A percentile compares a stretch with the other conserved stretches of the same genome.
Evolutionary conservation across 345 rosid genomes (phyloP).

Genomic region (Populus nigra): DNA sequence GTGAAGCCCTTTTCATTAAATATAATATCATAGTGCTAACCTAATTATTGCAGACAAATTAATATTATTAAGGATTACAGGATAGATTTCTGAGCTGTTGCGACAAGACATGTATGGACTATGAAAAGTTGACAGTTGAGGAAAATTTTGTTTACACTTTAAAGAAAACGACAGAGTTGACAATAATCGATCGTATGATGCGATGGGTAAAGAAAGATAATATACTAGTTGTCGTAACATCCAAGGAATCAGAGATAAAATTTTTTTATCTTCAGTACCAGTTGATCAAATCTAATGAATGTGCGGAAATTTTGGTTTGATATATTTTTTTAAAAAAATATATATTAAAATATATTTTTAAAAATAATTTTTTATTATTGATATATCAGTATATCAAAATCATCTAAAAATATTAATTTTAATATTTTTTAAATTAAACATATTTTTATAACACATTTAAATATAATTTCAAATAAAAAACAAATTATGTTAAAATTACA

Average conservation of each 20-base stretch:
- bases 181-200: neutral
- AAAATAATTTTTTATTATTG: no score
- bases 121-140: neutral
- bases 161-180: neutral
- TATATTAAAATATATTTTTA: no score
- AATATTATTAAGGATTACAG: neutral
- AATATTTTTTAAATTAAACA: no score
- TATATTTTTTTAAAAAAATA: no score
- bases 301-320: no score
- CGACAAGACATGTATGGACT: neutral
- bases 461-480: no score
- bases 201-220: neutral
- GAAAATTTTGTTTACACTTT: neutral
- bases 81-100: neutral
- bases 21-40: neutral
- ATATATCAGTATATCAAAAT: no score
- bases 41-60: neutral
- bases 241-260: neutral
- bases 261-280: no score
- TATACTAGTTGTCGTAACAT: neutral
- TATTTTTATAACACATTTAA: no score
- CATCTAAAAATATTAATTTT: no score
- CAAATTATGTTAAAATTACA: no score
- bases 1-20: neutral
- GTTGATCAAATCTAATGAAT: no score